Conservation (phyloP, 179 eudicot species). For the Actinidia chinensis region DNA sequence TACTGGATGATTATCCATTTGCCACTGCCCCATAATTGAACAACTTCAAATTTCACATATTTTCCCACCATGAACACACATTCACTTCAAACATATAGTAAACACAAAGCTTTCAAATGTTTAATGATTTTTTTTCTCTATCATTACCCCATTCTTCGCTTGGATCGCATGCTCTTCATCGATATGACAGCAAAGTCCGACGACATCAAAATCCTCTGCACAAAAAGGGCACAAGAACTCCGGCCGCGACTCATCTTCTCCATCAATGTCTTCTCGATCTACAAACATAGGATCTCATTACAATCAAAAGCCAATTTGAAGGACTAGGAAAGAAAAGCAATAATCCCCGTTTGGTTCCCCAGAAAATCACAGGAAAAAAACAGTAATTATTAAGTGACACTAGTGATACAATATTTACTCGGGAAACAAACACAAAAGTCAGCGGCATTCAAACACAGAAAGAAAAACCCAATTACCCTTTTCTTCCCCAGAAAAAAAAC, state of each 20-base stretch:
- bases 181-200: conserved; percentile 89
- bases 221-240: conserved; percentile 95
- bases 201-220: conserved; percentile 80
- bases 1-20: too few relatives aligned
- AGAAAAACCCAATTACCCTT: too few relatives aligned
- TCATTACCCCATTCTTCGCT: conserved; percentile 76
- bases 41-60: not conserved
- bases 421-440: too few relatives aligned
- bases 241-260: conserved; percentile 66
- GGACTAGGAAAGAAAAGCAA: not conserved
- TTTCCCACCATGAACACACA: not conserved
- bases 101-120: too few relatives aligned
- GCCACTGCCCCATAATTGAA: too few relatives aligned
- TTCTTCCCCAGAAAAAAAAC: too few relatives aligned
- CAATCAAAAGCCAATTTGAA: not conserved
- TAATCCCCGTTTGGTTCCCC: not conserved
- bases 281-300: conserved; percentile 8
- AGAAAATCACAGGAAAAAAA: not conserved
- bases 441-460: too few relatives aligned
- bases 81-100: too few relatives aligned
- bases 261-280: conserved; percentile 66
- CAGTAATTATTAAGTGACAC: not conserved
- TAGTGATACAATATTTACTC: not conserved
- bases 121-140: too few relatives aligned
- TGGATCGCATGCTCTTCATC: conserved; percentile 86